Evolutionary conservation across 2,329 filamentous ascomycete species (phyloP), one percentile per base, ranked within the genome.

Genomic region (Pseudogymnoascus pannorum): DNA sequence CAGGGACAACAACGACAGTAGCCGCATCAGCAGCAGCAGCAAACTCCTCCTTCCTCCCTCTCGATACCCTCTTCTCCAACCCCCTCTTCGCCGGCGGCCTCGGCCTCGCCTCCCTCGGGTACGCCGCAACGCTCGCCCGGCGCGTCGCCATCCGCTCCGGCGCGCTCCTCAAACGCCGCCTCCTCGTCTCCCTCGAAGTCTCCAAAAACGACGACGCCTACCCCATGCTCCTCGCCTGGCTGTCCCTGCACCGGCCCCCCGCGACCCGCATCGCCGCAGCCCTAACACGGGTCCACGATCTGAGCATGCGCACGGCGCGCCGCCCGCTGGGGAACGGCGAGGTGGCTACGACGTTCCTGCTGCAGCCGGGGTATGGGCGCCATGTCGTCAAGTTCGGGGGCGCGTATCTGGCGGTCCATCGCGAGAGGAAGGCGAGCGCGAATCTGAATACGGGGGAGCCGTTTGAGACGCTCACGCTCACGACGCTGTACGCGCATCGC

Each of bases 101-200:
- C 68, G 94, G 94, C 68, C 88, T 99, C 60, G 94, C 92, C 64
- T 90, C 89, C 29, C 81, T 99, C 59, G 94, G 92, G 65, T 91
- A 92, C 33, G 88, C 84, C 40, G 83, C 92, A 31, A 88, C 91
- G 11, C 84, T 96, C 68, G 90, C 87, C 29, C 91, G 94, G 65
- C 88, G 88, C 71, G 90, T 89, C 33, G 74, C 89, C 63, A 83
- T 92, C 63, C 80, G 86, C 68, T 86, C 86, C 60, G 86, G 87
- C n/a, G 82, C 83, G 44, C 80, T 95, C 61, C 77, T 96, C 62
- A 89, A 91, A 58, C 87, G 88, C 60, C 90, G 93, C 57, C 85
- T 99, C 76, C 86, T 99, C 29, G 91, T 97, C 69, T 92, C 97
- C 70, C 86, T 99, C 69, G 94, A 99, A 75, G 96, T 99, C 74